phyloP scores from a whole-genome alignment of 1,139 yeast species.

The Debaryomyces singareniensis region DNA sequence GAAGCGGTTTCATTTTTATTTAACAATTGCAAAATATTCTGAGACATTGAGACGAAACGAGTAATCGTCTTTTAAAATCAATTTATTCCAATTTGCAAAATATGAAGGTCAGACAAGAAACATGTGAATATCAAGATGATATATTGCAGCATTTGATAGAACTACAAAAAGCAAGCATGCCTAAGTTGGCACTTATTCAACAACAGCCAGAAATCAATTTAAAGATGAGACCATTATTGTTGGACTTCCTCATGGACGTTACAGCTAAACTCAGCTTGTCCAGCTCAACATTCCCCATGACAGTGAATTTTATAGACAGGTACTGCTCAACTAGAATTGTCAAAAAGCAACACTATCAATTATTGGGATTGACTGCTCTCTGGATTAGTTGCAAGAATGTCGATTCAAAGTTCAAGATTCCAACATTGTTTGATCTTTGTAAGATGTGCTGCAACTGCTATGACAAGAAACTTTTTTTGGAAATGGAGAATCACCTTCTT shows the following conservation, averaged over 20 bases:
- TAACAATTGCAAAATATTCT: no score
- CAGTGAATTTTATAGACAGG: conserved; percentile 48
- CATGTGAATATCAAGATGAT: conserved; percentile 37
- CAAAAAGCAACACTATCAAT: conserved; percentile 53
- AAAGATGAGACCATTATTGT: conserved; percentile 43
- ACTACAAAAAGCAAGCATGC: conserved; percentile 28
- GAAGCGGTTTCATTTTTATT: no score
- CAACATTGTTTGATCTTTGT: conserved; percentile 49
- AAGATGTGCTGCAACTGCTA: conserved; percentile 61
- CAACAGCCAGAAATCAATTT: conserved; percentile 48
- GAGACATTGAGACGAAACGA: no score
- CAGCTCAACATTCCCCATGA: conserved; percentile 47
- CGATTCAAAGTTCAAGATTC: conserved; percentile 63
- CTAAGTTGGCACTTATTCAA: conserved; percentile 36
- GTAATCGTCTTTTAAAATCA: no score
- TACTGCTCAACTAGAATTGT: conserved; percentile 46
- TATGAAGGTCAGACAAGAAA: conserved; percentile 1
- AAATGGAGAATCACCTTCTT: conserved; percentile 63
- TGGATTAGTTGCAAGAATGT: conserved; percentile 73
- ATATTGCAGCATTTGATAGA: conserved; percentile 32
- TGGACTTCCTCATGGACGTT: conserved; percentile 52
- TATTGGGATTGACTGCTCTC: conserved; percentile 62
- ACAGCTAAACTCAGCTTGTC: conserved; percentile 43
- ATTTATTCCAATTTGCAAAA: no score
- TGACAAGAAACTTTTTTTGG: conserved; percentile 52